Base-by-base conservation (phyloP, 2,329 filamentous ascomycete genomes). In the Mycosphaerelloides madeirae region DNA sequence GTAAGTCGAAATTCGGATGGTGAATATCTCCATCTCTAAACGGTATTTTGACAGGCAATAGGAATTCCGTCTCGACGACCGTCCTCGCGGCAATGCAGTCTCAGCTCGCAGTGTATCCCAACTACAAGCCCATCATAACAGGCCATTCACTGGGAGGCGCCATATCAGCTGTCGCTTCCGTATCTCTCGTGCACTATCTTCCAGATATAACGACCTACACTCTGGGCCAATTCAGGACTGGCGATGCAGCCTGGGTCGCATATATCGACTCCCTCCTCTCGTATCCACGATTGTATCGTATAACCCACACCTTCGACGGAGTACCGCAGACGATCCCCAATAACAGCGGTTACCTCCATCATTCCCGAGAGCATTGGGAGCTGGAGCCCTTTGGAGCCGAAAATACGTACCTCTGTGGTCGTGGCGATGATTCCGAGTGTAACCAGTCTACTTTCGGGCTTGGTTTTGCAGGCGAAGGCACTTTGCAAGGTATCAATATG, bases 81-180 rank as follows among this genome's bases (percentile, higher is more conserved):
- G 29, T 43, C 20, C 20, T 43, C 8, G 15, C 31, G 9, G 13
- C 41, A 13, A 43, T 43, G 41, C 31, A 36, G 11, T 9, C 31
- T 3, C 41, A 43, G 16, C 16, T 44, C 0, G 14, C 38, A 15
- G 15, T n/a, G 1, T 41, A 44, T 32, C 42, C 46, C 22, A 33
- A 2, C 31, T 44, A 49, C 18, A 31, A 38, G 7, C 32, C 43
- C 11, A 44, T 49, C 28, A 20, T 42, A 16, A 39, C 43, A 1
- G 46, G 46, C 13, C 41, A 49, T 13, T 46, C 43, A 11, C 38
- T 49, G 3, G 46, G 46, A 11, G 46, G 42, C 4, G 46, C 43
- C 14, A 15, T 46, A 20, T 29, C 43, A 6, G 38, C 41, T n/a
- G 22, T 44, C 13, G 46, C 46, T 7, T 48, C 43, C 3, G 41